Conservation (phyloP, 2,329 filamentous ascomycete species). For the Capronia coronata region DNA sequence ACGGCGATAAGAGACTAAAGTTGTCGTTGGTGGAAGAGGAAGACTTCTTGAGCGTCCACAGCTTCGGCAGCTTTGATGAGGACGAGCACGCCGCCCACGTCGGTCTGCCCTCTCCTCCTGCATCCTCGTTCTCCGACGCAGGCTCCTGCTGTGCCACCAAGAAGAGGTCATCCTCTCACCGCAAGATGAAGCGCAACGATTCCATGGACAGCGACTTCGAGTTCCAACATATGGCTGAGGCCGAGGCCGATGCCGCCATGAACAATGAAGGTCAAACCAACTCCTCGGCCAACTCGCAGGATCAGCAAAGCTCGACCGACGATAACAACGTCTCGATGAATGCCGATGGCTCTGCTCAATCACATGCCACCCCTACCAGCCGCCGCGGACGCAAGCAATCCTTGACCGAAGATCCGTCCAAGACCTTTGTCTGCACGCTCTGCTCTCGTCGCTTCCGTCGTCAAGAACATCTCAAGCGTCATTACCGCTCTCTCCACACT, state of each 20-base stretch:
- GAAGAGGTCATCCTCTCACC: slow-evolving; percentile 37
- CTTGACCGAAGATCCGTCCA: slow-evolving; percentile 91
- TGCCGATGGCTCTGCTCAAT: slow-evolving; percentile 14
- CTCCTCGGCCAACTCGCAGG: slow-evolving; percentile 35
- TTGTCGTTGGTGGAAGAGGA: slow-evolving; percentile 62
- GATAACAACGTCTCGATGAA: slow-evolving; percentile 40
- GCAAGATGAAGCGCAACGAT: slow-evolving; percentile 35
- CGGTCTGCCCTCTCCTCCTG: slow-evolving; percentile 58
- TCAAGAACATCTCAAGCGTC: slow-evolving; percentile 96
- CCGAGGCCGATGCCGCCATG: slow-evolving; percentile 32
- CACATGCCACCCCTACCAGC: slow-evolving; percentile 55
- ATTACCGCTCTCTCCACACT: slow-evolving; percentile 96
- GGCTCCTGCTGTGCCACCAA: slow-evolving; percentile 32
- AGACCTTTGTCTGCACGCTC: slow-evolving; percentile 94
- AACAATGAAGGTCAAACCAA: slow-evolving; percentile 41
- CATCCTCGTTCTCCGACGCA: slow-evolving; percentile 52
- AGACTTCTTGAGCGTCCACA: slow-evolving; percentile 67
- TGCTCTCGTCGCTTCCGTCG: slow-evolving; percentile 96
- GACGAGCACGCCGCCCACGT: slow-evolving; percentile 55
- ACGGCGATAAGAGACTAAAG: slow-evolving; percentile 64
- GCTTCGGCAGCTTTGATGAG: slow-evolving; percentile 70
- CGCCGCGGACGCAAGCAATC: slow-evolving; percentile 98
- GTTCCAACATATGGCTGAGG: slow-evolving; percentile 28
- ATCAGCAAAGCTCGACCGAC: slow-evolving; percentile 39
- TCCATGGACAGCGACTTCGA: slow-evolving; percentile 32